Evolutionary conservation across 176 grass and related monocot genomes (phyloP), one percentile per base, ranked within the genome.

Genomic region (Musa beccarii): DNA sequence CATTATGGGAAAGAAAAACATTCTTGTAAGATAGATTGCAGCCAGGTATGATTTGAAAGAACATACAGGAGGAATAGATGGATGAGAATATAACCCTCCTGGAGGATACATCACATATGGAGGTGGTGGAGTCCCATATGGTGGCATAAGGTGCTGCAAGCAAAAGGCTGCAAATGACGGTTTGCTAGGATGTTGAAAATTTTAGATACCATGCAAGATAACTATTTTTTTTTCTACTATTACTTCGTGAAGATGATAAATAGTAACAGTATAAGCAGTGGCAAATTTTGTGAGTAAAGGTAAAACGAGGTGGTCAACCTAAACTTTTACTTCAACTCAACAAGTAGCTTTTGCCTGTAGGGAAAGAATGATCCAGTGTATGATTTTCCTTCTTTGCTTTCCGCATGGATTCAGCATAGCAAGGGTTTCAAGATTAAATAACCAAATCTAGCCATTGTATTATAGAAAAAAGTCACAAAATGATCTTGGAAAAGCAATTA

Each of bases 51-150:
- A 10, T 4, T 70, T 51, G 25, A 19, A 20, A 20, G 20, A 70
- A 70, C 68, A 75, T 99, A 99, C 96, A n/a, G 77, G 88, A 54
- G 91, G 85, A 80, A 99, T 92, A 55, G 96, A 89, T 79, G 90
- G 86, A 69, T 93, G 94, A 85, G 91, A 82, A 89, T 99, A 99
- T 68, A 99, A 87, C 75, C 90, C 89, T 76, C 88, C 90, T 79
- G 91, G 91, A 76, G 96, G 89, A 80, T 99, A 99, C 86, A 99
- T 95, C 73, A 95, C 78, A 87, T 89, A 99, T 72, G 88, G 86
- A 17, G 84, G 77, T 2, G 89, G 79, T 26, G 84, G 81, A 77
- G 89, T 96, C 49, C 90, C 93, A 90, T 93, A 96, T 7, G 92
- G 88, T 76, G 90, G 88, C 53, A 99, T 89, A 82, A 99, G 83